Conservation (phyloP, 2,329 filamentous ascomycete genomes). For the Aureobasidium sp. region DNA sequence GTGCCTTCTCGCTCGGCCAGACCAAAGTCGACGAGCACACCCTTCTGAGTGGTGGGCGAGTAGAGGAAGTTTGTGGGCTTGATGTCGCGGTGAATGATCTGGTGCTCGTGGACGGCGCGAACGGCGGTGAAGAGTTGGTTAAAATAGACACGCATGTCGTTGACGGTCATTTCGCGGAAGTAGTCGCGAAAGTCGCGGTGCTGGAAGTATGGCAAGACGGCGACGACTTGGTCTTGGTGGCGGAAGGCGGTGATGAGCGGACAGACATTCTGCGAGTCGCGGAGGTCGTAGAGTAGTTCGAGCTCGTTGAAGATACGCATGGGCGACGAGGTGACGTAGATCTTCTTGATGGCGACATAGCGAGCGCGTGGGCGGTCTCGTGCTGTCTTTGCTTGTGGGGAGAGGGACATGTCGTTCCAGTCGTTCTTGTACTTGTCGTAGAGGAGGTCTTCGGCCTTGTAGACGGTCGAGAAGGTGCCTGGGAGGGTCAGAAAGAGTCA, state of each 20-base stretch:
- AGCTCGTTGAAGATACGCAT: constrained; percentile 92
- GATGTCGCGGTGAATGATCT: constrained; percentile 90
- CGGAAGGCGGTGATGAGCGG: constrained; percentile 97
- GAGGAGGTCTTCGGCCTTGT: constrained; percentile 90
- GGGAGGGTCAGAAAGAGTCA: neutral
- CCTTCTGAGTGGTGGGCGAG: constrained; percentile 69
- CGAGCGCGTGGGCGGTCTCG: constrained; percentile 47
- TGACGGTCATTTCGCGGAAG: constrained; percentile 80
- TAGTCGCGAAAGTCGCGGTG: constrained; percentile 93
- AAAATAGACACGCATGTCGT: constrained; percentile 86
- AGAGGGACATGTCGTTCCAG: constrained; percentile 63
- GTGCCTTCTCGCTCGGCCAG: constrained; percentile 70
- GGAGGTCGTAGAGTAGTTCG: constrained; percentile 81
- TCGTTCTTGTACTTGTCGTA: constrained; percentile 78
- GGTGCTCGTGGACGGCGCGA: constrained; percentile 70
- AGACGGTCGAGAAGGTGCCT: constrained; percentile 98
- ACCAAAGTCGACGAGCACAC: constrained; percentile 98
- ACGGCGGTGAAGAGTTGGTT: constrained; percentile 81
- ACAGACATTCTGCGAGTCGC: constrained; percentile 77
- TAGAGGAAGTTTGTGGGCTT: constrained; percentile 98
- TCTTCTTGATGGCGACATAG: constrained; percentile 97
- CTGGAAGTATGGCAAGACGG: constrained; percentile 89
- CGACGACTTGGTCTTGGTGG: constrained; percentile 87
- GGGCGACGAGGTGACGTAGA: constrained; percentile 95
- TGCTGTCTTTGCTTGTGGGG: constrained; percentile 56